Percentiles rank a stretch among this genome's conserved stretches.
Evolutionary conservation across 306 rosid species (phyloP).

Genomic region (Bauhinia variegata): DNA sequence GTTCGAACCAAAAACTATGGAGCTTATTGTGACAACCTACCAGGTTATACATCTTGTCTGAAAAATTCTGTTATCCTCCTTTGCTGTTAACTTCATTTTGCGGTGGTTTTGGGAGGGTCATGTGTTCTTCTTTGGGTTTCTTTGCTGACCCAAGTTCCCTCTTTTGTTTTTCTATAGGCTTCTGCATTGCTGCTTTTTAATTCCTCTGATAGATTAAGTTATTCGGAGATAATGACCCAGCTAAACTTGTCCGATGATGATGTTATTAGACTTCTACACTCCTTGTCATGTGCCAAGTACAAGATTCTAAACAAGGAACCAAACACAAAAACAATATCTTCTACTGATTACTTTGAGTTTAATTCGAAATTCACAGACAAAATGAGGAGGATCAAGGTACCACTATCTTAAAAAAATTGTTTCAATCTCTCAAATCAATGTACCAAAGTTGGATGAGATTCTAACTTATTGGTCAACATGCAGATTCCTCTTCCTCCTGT

Average conservation of each 20-base stretch:
- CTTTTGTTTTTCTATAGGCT: slow-evolving; percentile 59
- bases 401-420: slow-evolving; percentile 11
- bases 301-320: slow-evolving; percentile 90
- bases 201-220: slow-evolving; percentile 78
- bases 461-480: slow-evolving; percentile 7
- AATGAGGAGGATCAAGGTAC: slow-evolving; percentile 95
- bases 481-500: slow-evolving; percentile 98
- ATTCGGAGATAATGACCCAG: slow-evolving; percentile 83
- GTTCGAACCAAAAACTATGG: slow-evolving; percentile 80
- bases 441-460: too few relatives aligned
- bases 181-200: slow-evolving; percentile 86
- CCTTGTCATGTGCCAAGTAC: slow-evolving; percentile 93
- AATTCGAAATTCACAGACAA: slow-evolving; percentile 86
- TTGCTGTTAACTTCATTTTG: slow-evolving; percentile 23
- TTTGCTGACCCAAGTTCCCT: slow-evolving; percentile 30
- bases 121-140: slow-evolving; percentile 12
- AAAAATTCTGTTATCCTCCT: slow-evolving; percentile 1
- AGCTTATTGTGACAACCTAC: slow-evolving; percentile 90
- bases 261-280: slow-evolving; percentile 83
- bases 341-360: slow-evolving; percentile 73
- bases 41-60: slow-evolving; percentile 59
- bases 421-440: too few relatives aligned
- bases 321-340: slow-evolving; percentile 62
- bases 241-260: slow-evolving; percentile 81
- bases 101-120: slow-evolving; percentile 18